Evolutionary conservation across 345 rosid genomes (phyloP).

Genomic region (Triadica sebifera): DNA sequence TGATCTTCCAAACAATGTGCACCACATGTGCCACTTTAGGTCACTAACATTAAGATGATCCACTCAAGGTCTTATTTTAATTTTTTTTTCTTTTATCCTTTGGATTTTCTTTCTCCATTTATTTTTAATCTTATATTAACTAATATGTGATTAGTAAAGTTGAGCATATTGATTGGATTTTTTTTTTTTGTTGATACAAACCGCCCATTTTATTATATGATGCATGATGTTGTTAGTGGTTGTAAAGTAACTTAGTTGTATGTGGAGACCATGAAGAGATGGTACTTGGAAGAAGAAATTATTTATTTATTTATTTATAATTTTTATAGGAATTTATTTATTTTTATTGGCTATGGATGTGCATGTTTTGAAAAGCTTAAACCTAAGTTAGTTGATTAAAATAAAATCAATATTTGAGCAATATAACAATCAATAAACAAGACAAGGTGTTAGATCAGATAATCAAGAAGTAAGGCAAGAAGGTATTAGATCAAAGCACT

Average conservation of each 20-base stretch:
- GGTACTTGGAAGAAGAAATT: no score
- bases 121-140: no score
- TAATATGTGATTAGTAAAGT: not conserved
- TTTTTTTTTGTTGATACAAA: not conserved
- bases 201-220: not conserved
- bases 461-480: no score
- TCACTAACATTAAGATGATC: not conserved
- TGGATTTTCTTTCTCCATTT: no score
- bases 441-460: no score
- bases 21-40: slow-evolving; percentile 6
- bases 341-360: no score
- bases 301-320: not conserved
- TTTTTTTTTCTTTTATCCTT: not conserved
- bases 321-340: not conserved
- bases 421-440: no score
- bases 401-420: no score
- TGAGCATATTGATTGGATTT: not conserved
- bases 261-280: slow-evolving; percentile 10
- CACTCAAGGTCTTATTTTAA: not conserved
- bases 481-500: no score
- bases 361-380: not conserved
- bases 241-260: not conserved
- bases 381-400: not conserved
- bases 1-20: slow-evolving; percentile 11
- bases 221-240: not conserved